Base-by-base conservation (phyloP, 345 rosid genomes). In the Physaria fendleri region DNA sequence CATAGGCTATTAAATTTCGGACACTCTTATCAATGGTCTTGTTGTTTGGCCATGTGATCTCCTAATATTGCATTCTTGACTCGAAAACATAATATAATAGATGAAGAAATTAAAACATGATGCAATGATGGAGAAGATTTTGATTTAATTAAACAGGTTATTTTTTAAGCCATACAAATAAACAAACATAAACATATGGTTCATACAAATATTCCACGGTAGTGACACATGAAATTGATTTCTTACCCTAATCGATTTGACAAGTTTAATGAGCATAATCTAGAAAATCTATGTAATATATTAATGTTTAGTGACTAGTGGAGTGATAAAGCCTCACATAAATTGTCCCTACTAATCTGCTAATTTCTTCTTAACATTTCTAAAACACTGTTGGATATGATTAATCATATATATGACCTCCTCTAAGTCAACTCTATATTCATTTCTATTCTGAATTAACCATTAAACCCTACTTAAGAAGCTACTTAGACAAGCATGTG, bases 181-280 rank as follows among this genome's bases (percentile, higher is more conserved):
- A 2, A 30, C 3, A 8, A 2, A 10, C 0, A 13, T 14, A 14
- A 11, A 11, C 6, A 21, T 39, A 51, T 52, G 38, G 69, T 53
- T 42, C 54, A 17, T 64, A 48, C 34, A 48, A 2, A 29, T 8
- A 27, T 60, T 68, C 61, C 61, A 43, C 43, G 52, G 40, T 51
- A 25, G n/a, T 28, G 40, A 18, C 16, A 30, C 34, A n/a, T 69
- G 74, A 69, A 37, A 63, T 54, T 11, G 74, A 69, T 62, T 22
- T 69, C 58, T 56, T 62, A 69, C 64, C 69, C 16, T 62, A 23
- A 55, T 38, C 64, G 69, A 70, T 70, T 62, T 70, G 74, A 62
- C 74, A 70, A 46, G 52, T 49, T 55, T 20, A 14, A 13, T 44
- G 30, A 37, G 68, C 43, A 52, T 32, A 50, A 16, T 47, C 42